Evolutionary conservation across 768 basidiomycete genomes (phyloP).

Genomic region (Dacryopinax spathularia): DNA sequence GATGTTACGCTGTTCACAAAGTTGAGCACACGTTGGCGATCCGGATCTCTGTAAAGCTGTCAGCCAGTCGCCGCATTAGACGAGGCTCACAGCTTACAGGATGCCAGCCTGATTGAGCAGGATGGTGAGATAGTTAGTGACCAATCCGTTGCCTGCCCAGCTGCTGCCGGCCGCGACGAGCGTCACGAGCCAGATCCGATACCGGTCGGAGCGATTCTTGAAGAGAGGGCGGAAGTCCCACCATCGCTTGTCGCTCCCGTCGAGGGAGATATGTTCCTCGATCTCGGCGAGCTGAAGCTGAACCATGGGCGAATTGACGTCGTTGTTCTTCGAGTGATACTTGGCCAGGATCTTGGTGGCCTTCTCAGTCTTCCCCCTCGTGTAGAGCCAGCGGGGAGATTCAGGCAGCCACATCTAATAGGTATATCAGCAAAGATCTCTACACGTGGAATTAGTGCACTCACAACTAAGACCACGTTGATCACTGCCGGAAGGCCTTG

Average conservation of each 20-base stretch:
- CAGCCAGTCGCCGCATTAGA: neutral
- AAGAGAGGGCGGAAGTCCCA: conserved; percentile 45
- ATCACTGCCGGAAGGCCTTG: conserved; percentile 36
- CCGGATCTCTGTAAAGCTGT: neutral
- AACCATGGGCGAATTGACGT: conserved; percentile 37
- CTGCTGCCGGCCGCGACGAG: conserved; percentile 14
- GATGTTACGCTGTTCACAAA: conserved; percentile 41
- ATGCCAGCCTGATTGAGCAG: conserved; percentile 36
- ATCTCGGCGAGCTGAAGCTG: conserved; percentile 41
- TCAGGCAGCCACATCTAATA: neutral
- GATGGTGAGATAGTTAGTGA: neutral
- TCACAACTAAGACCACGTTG: conserved; percentile 34
- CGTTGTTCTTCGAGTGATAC: conserved; percentile 34
- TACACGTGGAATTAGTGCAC: neutral
- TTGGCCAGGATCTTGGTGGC: conserved; percentile 35
- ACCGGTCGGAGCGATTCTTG: conserved; percentile 32
- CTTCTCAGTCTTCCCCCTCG: conserved; percentile 30
- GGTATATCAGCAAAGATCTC: neutral
- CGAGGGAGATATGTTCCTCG: conserved; percentile 35
- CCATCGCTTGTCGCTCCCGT: conserved; percentile 28
- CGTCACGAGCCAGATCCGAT: conserved; percentile 39
- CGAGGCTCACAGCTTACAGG: conserved; percentile 14
- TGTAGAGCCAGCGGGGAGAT: conserved; percentile 38
- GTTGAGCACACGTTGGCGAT: conserved; percentile 30
- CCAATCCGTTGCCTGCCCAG: conserved; percentile 17